Conservation (phyloP, 345 rosid genomes). For the Sisymbrium irio region DNA sequence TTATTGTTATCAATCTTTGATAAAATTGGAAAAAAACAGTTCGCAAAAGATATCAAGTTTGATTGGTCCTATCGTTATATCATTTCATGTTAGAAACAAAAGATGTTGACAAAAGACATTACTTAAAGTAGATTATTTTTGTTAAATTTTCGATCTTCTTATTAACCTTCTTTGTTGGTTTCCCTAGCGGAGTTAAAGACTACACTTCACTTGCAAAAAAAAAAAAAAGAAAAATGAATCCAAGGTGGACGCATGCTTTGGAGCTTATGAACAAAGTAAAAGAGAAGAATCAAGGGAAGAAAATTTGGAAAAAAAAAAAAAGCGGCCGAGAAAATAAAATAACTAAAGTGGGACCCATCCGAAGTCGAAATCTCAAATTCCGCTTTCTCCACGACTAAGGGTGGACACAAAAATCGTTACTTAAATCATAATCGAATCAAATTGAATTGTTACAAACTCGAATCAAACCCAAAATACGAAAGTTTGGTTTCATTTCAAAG, state of each 20-base stretch:
- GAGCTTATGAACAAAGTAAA: constrained; percentile 3
- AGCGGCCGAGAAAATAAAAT: background rate
- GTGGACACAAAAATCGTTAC: background rate
- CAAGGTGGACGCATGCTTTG: constrained; percentile 19
- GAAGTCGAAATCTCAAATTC: constrained; percentile 19
- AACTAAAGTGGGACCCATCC: constrained; percentile 3
- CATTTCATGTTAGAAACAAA: no score
- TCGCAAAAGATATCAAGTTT: background rate
- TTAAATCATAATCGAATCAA: background rate
- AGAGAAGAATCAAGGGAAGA: background rate
- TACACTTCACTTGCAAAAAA: background rate
- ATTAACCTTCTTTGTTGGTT: background rate
- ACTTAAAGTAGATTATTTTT: background rate
- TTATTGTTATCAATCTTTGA: background rate
- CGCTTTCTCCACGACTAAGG: constrained; percentile 7
- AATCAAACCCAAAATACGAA: no score
- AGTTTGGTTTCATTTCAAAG: background rate
- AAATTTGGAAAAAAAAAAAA: background rate
- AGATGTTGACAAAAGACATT: no score
- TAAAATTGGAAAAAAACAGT: background rate
- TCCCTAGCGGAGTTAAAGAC: background rate
- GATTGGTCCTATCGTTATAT: no score
- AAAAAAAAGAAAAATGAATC: background rate
- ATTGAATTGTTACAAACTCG: no score
- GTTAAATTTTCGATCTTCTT: background rate